A percentile compares a stretch with the other conserved stretches of the same genome.
These are phyloP conservation scores for Linderina pennispora DNA, from an alignment of 192 early-diverging fungal genomes.

Conservation along the genomic window DNA sequence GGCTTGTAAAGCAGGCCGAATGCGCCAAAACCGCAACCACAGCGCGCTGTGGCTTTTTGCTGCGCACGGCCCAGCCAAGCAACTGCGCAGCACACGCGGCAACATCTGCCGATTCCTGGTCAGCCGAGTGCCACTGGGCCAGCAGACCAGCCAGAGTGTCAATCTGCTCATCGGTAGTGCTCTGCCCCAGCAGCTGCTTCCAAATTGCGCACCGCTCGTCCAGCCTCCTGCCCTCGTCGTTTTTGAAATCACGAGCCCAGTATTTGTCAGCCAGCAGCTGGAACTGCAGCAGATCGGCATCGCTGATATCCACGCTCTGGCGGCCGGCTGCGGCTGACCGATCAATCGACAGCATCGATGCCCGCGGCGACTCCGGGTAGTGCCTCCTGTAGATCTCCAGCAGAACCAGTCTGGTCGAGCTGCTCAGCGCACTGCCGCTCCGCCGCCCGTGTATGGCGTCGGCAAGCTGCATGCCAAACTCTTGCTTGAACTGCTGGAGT, in stretches of 20 bases:
- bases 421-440: neutral
- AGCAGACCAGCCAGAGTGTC: constrained; percentile 14
- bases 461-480: constrained; percentile 1
- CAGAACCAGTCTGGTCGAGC: constrained; percentile 8
- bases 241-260: constrained; percentile 7
- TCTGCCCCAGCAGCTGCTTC: constrained; percentile 2
- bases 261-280: constrained; percentile 17
- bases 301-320: neutral
- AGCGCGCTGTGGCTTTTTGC: constrained; percentile 1
- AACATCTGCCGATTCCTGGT: too few species aligned
- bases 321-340: too few species aligned
- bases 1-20: neutral
- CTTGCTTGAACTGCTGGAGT: constrained; percentile 1
- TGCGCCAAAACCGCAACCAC: constrained; percentile 4
- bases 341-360: too few species aligned
- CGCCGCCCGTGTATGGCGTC: constrained; percentile 1
- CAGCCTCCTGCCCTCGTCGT: neutral
- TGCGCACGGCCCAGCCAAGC: constrained; percentile 12
- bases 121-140: constrained; percentile 9
- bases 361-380: too few species aligned
- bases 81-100: too few species aligned
- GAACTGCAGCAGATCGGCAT: constrained; percentile 12
- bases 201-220: constrained; percentile 2
- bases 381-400: constrained; percentile 3
- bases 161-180: constrained; percentile 1